Evolutionary conservation across 208 protist genomes (phyloP).

Genomic region (Leishmania gerbilli): DNA sequence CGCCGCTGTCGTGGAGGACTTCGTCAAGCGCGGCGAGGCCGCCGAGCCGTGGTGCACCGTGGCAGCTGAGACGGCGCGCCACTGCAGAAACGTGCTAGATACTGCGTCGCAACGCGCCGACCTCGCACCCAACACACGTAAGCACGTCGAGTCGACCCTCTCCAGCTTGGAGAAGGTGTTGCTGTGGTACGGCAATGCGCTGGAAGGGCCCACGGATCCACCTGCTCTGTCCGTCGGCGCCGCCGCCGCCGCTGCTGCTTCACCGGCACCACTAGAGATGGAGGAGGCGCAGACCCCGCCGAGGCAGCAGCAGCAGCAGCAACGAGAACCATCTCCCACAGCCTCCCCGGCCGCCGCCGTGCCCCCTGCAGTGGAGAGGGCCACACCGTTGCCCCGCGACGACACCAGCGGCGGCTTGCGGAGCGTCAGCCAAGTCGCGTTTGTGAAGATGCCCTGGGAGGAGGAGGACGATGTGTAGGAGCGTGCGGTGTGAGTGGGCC

Average conservation of each 20-base stretch:
- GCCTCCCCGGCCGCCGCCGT: not conserved
- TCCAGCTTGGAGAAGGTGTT: conserved; percentile 8
- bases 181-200: conserved; percentile 12
- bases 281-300: not conserved
- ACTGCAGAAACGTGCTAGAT: conserved; percentile 18
- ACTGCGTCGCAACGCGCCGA: conserved; percentile 1
- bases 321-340: not conserved
- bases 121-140: not conserved
- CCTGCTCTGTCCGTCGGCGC: not conserved
- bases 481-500: not conserved
- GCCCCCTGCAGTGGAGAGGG: not conserved
- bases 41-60: conserved; percentile 31
- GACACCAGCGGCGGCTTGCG: not conserved
- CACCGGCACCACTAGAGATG: not conserved
- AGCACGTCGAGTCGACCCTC: conserved; percentile 3
- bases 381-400: not conserved
- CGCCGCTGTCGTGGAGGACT: conserved; percentile 53
- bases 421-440: conserved; percentile 36
- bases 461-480: conserved; percentile 69
- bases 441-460: conserved; percentile 88
- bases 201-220: not conserved
- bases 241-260: not conserved
- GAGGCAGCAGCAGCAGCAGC: not conserved
- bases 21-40: conserved; percentile 34
- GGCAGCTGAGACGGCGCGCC: conserved; percentile 23